Conservation (phyloP, 2,329 filamentous ascomycete genomes). For the Cladophialophora carrionii region DNA sequence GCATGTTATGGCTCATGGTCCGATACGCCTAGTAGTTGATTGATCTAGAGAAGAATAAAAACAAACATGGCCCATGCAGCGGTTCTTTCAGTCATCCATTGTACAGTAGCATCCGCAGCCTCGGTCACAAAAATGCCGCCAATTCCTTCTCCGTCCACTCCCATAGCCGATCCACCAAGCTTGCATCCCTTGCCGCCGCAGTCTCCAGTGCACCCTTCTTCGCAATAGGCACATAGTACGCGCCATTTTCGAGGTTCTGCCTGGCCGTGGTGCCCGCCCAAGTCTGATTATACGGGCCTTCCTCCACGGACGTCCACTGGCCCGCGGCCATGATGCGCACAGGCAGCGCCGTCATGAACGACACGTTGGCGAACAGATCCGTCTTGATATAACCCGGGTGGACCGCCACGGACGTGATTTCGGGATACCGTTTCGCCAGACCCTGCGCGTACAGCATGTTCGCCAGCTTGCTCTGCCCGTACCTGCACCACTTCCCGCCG, state of each 20-base stretch:
- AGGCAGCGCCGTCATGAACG: slow-evolving; percentile 37
- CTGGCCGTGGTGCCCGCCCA: slow-evolving; percentile 47
- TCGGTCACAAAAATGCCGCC: slow-evolving; percentile 9
- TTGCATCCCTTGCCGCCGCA: slow-evolving; percentile 41
- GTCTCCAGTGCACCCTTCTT: slow-evolving; percentile 40
- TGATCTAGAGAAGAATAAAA: no score
- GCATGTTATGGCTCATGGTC: no score
- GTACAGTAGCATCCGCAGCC: not conserved
- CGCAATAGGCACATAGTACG: slow-evolving; percentile 50
- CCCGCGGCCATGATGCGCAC: slow-evolving; percentile 16
- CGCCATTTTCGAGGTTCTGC: slow-evolving; percentile 43
- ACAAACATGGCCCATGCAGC: no score
- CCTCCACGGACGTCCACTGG: slow-evolving; percentile 39
- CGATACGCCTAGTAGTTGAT: no score
- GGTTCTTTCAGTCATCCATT: not conserved
- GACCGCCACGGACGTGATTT: slow-evolving; percentile 50
- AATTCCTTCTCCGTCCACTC: slow-evolving; percentile 50
- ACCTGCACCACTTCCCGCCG: slow-evolving; percentile 41
- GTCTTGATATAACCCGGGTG: slow-evolving; percentile 58
- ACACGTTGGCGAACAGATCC: slow-evolving; percentile 55
- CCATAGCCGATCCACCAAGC: slow-evolving; percentile 46
- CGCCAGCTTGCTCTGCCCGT: slow-evolving; percentile 56
- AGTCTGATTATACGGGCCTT: slow-evolving; percentile 49
- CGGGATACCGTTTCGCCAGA: slow-evolving; percentile 51
- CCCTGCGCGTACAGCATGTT: slow-evolving; percentile 54